Base-by-base conservation (phyloP, 176 grass and related monocot genomes). In the Thalia dealbata region DNA sequence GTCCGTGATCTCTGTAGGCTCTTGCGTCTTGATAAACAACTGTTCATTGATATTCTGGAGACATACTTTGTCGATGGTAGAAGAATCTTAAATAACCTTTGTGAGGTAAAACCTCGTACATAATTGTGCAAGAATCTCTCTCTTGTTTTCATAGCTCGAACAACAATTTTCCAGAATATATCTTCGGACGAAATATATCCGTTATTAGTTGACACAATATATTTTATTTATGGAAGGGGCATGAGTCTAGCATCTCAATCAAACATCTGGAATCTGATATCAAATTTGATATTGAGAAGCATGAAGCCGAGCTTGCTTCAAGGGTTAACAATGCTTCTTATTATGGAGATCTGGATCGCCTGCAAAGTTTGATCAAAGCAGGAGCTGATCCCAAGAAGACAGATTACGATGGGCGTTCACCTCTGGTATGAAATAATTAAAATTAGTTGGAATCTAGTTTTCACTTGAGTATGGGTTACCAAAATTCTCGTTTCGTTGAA, bases 41-140 rank as follows among this genome's bases (percentile, higher is more conserved):
- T 63, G 19, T 60, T 64, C 13, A 75, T 35, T 52, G 88, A 91
- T 72, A 87, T 95, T 71, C 69, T 99, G 55, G 90, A 99, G 65
- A 91, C 93, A 43, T 91, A 87, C 81, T 99, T 95, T 67, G 81
- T 99, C 6, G 95, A 99, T 9, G 95, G 90, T 73, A 76, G 90
- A 22, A 87, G 23, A 64, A 87, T 99, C 44, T 66, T 99, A 72
- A 87, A 81, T 75, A 99, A 99, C 73, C 93, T 97, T 67, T 76
- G 86, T 5, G 88, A 95, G 78, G 92, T 89, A 92, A 38, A 38
- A 19, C 14, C n/a, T 71, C 23, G 16, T 6, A 21, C n/a, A 28
- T 42, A 19, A 38, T 75, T n/a, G 45, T 9, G 32, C 7, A 23
- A 30, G 32, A 32, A 29, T 27, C 15, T 19, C 24, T 30, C 2